A percentile compares a stretch with the other conserved stretches of the same genome.
phyloP scores from a whole-genome alignment of 371 early-diverging fungal genomes.

The Apophysomyces ossiformis region DNA sequence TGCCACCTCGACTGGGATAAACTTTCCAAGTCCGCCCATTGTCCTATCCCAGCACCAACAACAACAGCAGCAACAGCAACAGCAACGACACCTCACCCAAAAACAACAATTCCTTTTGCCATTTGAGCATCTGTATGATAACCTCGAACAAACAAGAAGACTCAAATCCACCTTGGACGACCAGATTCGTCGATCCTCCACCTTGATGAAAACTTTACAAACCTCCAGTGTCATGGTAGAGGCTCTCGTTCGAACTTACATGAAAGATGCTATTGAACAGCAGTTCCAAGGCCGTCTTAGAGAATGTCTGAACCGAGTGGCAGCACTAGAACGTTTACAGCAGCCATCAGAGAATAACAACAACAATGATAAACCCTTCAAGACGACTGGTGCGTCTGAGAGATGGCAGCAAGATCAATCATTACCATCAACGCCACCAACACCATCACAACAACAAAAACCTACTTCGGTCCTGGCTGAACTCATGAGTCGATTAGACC shows the following conservation, averaged over 20 bases:
- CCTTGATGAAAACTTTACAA: slow-evolving; percentile 75
- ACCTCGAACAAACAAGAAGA: slow-evolving; percentile 54
- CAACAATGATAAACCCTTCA: neutral
- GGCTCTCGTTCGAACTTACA: slow-evolving; percentile 67
- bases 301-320: slow-evolving; percentile 32
- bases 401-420: slow-evolving; percentile 5
- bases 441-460: slow-evolving; percentile 9
- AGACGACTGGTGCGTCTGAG: slow-evolving; percentile 21
- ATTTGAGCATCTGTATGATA: slow-evolving; percentile 61
- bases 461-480: slow-evolving; percentile 21
- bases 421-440: no score
- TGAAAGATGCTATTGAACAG: slow-evolving; percentile 40
- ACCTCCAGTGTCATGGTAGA: slow-evolving; percentile 76
- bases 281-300: slow-evolving; percentile 24
- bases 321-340: slow-evolving; percentile 24
- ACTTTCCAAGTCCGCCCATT: slow-evolving; percentile 50
- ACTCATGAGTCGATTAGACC: slow-evolving; percentile 40
- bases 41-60: slow-evolving; percentile 50
- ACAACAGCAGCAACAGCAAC: slow-evolving; percentile 4
- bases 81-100: slow-evolving; percentile 23
- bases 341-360: neutral
- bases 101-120: slow-evolving; percentile 61
- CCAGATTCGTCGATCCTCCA: slow-evolving; percentile 75
- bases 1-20: slow-evolving; percentile 23
- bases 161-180: slow-evolving; percentile 72